Evolutionary conservation across 2,329 filamentous ascomycete genomes (phyloP).

Genomic region (Colletotrichum lindemuthianum): DNA sequence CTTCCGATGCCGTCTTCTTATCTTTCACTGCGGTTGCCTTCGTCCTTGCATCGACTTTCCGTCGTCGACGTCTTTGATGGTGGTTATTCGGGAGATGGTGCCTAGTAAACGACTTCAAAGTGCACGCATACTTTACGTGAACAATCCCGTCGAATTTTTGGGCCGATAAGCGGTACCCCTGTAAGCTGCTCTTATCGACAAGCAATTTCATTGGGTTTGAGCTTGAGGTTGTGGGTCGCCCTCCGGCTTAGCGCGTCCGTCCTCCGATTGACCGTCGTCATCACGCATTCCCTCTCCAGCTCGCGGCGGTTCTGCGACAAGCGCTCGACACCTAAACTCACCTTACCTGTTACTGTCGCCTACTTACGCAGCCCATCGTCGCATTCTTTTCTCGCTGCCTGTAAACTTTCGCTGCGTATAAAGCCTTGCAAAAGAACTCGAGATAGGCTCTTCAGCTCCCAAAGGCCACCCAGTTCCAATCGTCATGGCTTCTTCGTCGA

Average conservation of each 20-base stretch:
- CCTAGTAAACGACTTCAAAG: too few species aligned
- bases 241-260: conserved; percentile 29
- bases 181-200: conserved; percentile 7
- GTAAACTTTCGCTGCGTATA: neutral
- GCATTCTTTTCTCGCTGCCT: conserved; percentile 23
- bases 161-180: conserved; percentile 26
- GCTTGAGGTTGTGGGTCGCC: neutral
- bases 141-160: conserved; percentile 21
- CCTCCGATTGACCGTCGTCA: conserved; percentile 34
- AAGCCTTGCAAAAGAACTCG: conserved; percentile 1
- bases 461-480: conserved; percentile 16
- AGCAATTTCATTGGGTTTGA: conserved; percentile 8
- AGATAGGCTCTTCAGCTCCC: conserved; percentile 20
- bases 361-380: conserved; percentile 16
- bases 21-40: too few species aligned
- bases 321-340: conserved; percentile 17
- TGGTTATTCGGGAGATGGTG: too few species aligned
- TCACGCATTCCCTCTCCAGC: conserved; percentile 28
- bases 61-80: too few species aligned
- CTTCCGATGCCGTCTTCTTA: too few species aligned
- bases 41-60: too few species aligned
- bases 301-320: conserved; percentile 24
- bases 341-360: neutral
- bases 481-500: conserved; percentile 77
- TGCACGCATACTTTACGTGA: too few species aligned